phyloP scores from a whole-genome alignment of 1,284 basidiomycete species.

The Cystobasidium slooffiae region DNA sequence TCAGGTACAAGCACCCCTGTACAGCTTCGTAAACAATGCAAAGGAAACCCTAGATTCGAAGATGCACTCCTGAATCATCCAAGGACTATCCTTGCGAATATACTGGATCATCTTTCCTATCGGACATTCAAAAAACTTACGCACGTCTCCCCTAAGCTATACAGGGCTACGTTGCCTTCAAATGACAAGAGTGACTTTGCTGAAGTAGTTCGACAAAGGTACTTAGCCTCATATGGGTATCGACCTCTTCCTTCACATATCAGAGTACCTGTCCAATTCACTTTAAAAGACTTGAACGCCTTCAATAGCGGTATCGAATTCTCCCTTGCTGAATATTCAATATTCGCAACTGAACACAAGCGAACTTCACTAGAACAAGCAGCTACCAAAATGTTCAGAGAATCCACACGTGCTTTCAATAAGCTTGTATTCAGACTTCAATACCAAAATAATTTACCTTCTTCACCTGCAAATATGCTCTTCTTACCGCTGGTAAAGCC shows the following conservation, averaged over 20 bases:
- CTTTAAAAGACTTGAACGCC: constrained; percentile 72
- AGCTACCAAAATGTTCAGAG: constrained; percentile 54
- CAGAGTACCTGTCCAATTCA: constrained; percentile 55
- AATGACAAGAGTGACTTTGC: constrained; percentile 2
- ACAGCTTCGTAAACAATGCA: neutral
- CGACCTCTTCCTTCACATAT: neutral
- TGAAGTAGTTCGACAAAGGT: constrained; percentile 50
- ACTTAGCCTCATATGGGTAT: constrained; percentile 49
- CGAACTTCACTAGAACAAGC: constrained; percentile 53
- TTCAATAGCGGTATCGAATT: constrained; percentile 64
- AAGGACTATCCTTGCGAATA: constrained; percentile 14
- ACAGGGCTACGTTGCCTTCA: neutral
- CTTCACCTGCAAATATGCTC: neutral
- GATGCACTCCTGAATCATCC: constrained; percentile 39
- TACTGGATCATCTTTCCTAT: constrained; percentile 44
- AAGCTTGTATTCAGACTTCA: constrained; percentile 56
- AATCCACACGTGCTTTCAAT: constrained; percentile 57
- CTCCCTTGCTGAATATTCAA: constrained; percentile 45
- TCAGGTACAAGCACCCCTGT: constrained; percentile 1
- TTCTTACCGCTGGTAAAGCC: constrained; percentile 26
- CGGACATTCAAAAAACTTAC: constrained; percentile 43
- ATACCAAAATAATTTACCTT: constrained; percentile 47
- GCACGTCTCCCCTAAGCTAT: constrained; percentile 16
- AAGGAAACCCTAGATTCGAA: constrained; percentile 22
- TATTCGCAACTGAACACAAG: constrained; percentile 45